phyloP scores from a whole-genome alignment of 1,284 basidiomycete genomes.

The Sporisorium reilianum region DNA sequence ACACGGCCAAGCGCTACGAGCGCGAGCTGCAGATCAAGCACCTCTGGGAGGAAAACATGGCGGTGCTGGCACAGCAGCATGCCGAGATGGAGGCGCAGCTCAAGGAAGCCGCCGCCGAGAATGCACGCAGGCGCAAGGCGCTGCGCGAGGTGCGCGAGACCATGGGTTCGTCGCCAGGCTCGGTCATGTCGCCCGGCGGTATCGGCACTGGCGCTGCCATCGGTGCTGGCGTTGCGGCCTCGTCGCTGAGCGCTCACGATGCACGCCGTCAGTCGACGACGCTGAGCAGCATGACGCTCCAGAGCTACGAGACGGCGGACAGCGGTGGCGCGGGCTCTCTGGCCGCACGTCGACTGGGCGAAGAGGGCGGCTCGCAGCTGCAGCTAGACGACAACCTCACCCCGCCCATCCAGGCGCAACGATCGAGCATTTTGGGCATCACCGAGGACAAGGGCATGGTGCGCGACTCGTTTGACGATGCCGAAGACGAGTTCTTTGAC shows the following conservation, averaged over 20 bases:
- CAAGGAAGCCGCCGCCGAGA: slow-evolving; percentile 74
- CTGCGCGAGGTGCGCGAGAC: slow-evolving; percentile 59
- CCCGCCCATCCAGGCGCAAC: slow-evolving; percentile 35
- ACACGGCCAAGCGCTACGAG: slow-evolving; percentile 76
- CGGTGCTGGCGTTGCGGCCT: slow-evolving; percentile 7
- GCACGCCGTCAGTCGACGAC: slow-evolving; percentile 29
- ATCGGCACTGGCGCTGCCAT: slow-evolving; percentile 11
- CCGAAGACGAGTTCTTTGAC: slow-evolving; percentile 97
- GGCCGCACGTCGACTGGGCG: slow-evolving; percentile 44
- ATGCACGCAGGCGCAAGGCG: slow-evolving; percentile 71
- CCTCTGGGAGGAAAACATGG: slow-evolving; percentile 93
- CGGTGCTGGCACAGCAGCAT: slow-evolving; percentile 86
- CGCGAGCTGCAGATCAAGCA: slow-evolving; percentile 76
- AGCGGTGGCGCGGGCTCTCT: slow-evolving; percentile 23
- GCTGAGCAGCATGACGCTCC: slow-evolving; percentile 17
- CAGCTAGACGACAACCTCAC: slow-evolving; percentile 37
- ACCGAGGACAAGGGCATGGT: slow-evolving; percentile 29
- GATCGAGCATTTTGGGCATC: slow-evolving; percentile 27
- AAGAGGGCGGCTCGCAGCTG: slow-evolving; percentile 32
- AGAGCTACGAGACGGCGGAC: slow-evolving; percentile 22
- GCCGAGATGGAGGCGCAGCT: slow-evolving; percentile 79
- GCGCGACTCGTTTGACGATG: slow-evolving; percentile 74
- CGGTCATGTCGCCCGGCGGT: slow-evolving; percentile 24
- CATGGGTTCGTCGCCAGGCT: slow-evolving; percentile 69
- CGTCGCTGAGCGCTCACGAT: slow-evolving; percentile 13